Evolutionary conservation across 192 early-diverging fungal genomes (phyloP), one percentile per base, ranked within the genome.

Genomic region (Entomortierella lignicola): DNA sequence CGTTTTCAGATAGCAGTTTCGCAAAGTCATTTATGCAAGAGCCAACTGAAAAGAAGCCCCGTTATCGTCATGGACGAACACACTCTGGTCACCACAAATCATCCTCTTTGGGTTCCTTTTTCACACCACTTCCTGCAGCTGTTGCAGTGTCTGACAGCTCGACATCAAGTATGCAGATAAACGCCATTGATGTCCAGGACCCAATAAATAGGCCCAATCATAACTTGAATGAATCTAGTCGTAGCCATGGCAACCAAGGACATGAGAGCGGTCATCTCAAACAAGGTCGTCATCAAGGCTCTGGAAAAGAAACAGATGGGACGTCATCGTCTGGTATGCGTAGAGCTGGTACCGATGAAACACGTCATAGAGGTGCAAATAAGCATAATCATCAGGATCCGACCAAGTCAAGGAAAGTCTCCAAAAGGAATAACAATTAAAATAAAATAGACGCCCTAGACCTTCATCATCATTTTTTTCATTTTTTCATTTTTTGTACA

Each of bases 21-120:
- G 23, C 54, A 18, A 31, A 7, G 8, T 30, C 41, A 42, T 27
- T 25, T 10, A n/a, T 27, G 39, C 23, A 34, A 25, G 47, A 44
- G 6, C 13, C 32, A n/a, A n/a, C 29, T 21, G 32, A 55, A 29
- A 62, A 48, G 69, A 71, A 48, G 20, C 64, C 53, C 12, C 60
- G 58, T 47, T 41, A 56, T 54, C 63, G 64, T 8, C 72, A 74
- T 50, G 72, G 72, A 55, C 41, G 64, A 18, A 58, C 31, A 18
- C 55, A 64, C 23, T 66, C 72, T 10, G 72, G 72, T 4, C 72
- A 74, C 1, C 72, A 66, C 42, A 74, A 74, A 42, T 74, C 72
- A 0, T 63, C 72, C 3, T 74, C 72, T 4, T 31, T 74, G 2
- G 42, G 72, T 13, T 74, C 72, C 8, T 74, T 74, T 57, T 74